Conservation (phyloP, 805 yeast species). For the Candida arabinofermentans region DNA sequence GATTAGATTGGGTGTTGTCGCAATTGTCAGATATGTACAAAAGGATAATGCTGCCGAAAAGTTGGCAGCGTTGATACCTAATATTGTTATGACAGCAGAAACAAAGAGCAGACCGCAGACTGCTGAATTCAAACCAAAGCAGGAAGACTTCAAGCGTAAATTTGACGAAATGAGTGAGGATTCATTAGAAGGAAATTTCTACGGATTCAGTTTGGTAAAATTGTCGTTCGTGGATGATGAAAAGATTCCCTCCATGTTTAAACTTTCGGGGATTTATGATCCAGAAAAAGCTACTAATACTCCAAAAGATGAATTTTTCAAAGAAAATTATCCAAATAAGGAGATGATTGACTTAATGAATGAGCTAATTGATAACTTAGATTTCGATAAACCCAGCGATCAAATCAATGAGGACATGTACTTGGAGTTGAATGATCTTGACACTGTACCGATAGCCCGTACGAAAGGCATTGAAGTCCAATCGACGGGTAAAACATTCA, state of each 20-base stretch:
- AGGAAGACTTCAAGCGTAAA: constrained; percentile 17
- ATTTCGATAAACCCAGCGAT: constrained; percentile 27
- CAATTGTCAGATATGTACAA: constrained; percentile 61
- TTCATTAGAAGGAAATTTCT: constrained; percentile 17
- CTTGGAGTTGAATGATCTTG: constrained; percentile 21
- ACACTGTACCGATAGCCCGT: constrained; percentile 11
- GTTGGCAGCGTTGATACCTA: constrained; percentile 54
- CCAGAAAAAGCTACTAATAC: background rate
- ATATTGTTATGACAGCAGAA: constrained; percentile 23
- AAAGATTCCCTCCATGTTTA: constrained; percentile 48
- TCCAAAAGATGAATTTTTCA: constrained; percentile 21
- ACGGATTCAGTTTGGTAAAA: constrained; percentile 47
- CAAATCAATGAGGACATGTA: constrained; percentile 9
- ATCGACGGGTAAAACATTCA: constrained; percentile 3
- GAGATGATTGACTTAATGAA: constrained; percentile 42
- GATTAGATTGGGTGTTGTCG: constrained; percentile 41
- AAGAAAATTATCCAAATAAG: constrained; percentile 31
- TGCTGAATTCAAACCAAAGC: constrained; percentile 12
- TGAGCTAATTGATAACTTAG: constrained; percentile 40
- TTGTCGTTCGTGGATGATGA: constrained; percentile 78
- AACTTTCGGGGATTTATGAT: constrained; percentile 33
- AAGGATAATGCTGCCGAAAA: constrained; percentile 44
- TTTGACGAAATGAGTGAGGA: constrained; percentile 17
- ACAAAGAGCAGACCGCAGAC: constrained; percentile 11
- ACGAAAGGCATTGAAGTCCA: constrained; percentile 14